Evolutionary conservation across 495 filamentous ascomycete genomes (phyloP), one percentile per base, ranked within the genome.

Genomic region (Cryomyces minteri): DNA sequence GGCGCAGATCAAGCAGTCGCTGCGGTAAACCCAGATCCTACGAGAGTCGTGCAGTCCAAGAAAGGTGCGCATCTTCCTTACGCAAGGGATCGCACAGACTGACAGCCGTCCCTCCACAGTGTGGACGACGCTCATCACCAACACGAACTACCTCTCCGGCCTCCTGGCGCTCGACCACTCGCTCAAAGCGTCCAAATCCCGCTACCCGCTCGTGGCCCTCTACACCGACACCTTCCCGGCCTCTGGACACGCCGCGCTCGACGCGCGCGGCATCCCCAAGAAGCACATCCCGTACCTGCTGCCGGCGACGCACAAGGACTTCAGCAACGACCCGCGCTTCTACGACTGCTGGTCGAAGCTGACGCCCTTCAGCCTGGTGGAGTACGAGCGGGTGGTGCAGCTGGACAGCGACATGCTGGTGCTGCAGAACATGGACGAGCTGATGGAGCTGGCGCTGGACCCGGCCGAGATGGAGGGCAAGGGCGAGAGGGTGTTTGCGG

Each of bases 401-500:
- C 69, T 92, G n/a, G 84, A 92, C 60, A 77, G 76, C 52, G 84
- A 92, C 60, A 92, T 88, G 84, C 53, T 88, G 18, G 72, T 83
- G 4, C 62, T 74, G 43, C 62, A 66, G 46, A 86, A 86, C 56
- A 88, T 92, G 80, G 84, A 92, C 55, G 84, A 87, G 60, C 61
- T 92, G 43, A 88, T 88, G 81, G 76, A 82, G 5, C 30, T 90
- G 5, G 58, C 68, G 51, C 68, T 90, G 11, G 81, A 87, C 56
- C 52, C 60, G 37, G 64, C 72, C 1, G 62, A 59, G 42, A 36
- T 65, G 53, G 62, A 14, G 2, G 76, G 73, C 9, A 69, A 62
- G 32, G 76, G 72, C 6, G 44, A 67, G 38, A 64, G 68, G 30
- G 76, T 86, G 6, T 84, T 88, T 58, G 82, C 79, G 0, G 77